A percentile compares a stretch with the other conserved stretches of the same genome.
Conservation (phyloP, 805 yeast species). For the Kodamaea kakaduensis region DNA sequence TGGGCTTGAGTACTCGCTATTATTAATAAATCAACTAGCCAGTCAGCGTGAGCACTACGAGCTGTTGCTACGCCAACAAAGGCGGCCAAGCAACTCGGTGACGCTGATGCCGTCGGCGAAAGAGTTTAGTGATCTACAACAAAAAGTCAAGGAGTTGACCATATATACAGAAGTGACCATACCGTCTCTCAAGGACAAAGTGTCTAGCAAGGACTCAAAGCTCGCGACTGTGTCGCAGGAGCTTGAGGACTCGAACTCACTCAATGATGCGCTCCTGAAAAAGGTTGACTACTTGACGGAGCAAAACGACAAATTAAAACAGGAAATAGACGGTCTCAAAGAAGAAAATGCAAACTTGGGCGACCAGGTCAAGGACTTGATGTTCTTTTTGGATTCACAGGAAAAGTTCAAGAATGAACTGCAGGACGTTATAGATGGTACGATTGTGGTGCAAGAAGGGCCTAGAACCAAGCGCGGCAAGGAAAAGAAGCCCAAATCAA, state of each 20-base stretch:
- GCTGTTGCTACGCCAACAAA: too few species aligned
- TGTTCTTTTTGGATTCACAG: slow-evolving; percentile 74
- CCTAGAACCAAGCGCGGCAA: too few species aligned
- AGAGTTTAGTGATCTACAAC: slow-evolving; percentile 5
- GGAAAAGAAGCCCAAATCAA: too few species aligned
- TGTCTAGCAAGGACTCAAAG: slow-evolving; percentile 28
- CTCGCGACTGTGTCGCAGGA: slow-evolving; percentile 27
- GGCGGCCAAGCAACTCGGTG: too few species aligned
- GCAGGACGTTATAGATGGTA: slow-evolving; percentile 71
- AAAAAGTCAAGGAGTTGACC: slow-evolving; percentile 26
- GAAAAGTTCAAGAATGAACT: slow-evolving; percentile 68
- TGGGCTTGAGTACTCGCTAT: slow-evolving; percentile 75
- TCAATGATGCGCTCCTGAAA: slow-evolving; percentile 37
- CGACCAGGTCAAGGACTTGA: slow-evolving; percentile 69
- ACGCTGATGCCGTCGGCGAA: slow-evolving; percentile 3
- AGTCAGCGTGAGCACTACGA: slow-evolving; percentile 85
- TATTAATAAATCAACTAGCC: slow-evolving; percentile 74
- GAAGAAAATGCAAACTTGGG: slow-evolving; percentile 45
- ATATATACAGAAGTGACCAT: slow-evolving; percentile 24
- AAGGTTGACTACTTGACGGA: slow-evolving; percentile 34
- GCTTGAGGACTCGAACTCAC: slow-evolving; percentile 26
- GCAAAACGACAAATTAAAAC: slow-evolving; percentile 24
- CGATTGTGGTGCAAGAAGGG: slow-evolving; percentile 42
- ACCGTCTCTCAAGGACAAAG: slow-evolving; percentile 32
- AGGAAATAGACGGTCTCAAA: slow-evolving; percentile 23